Conservation (phyloP, 805 yeast genomes). For the Kodamaea neixiangensis region DNA sequence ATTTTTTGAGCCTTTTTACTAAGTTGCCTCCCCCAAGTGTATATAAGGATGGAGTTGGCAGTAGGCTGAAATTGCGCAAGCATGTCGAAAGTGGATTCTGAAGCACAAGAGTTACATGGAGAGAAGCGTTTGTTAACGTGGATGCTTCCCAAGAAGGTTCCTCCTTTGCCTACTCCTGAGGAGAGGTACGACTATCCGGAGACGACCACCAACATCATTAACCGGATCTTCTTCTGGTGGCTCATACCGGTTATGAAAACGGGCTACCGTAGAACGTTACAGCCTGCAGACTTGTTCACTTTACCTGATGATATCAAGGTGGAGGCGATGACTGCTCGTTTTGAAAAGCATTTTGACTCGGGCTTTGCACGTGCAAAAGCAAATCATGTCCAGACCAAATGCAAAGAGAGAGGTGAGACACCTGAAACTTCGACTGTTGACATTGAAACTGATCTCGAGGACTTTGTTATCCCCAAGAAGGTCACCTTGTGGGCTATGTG, state of each 20-base stretch:
- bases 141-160: constrained; percentile 42
- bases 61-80: constrained; percentile 26
- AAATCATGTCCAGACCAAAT: constrained; percentile 25
- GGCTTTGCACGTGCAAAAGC: constrained; percentile 15
- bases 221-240: constrained; percentile 64
- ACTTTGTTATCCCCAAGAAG: constrained; percentile 1
- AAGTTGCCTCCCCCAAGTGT: background rate
- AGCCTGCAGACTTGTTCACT: constrained; percentile 58
- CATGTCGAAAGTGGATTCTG: constrained; percentile 31
- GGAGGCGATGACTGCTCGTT: constrained; percentile 30
- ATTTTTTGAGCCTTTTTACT: background rate
- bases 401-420: constrained; percentile 24
- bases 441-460: constrained; percentile 21
- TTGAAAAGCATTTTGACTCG: constrained; percentile 20
- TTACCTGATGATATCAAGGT: constrained; percentile 31
- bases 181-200: constrained; percentile 52
- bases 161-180: constrained; percentile 50
- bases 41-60: constrained; percentile 8
- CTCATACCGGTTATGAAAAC: constrained; percentile 58
- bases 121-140: constrained; percentile 39
- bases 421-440: constrained; percentile 21
- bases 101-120: constrained; percentile 14
- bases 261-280: constrained; percentile 73
- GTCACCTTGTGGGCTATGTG: constrained; percentile 21
- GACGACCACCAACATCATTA: constrained; percentile 37